Evolutionary conservation across 305 asterid genomes (phyloP).

Genomic region (Fraxinus sp.): DNA sequence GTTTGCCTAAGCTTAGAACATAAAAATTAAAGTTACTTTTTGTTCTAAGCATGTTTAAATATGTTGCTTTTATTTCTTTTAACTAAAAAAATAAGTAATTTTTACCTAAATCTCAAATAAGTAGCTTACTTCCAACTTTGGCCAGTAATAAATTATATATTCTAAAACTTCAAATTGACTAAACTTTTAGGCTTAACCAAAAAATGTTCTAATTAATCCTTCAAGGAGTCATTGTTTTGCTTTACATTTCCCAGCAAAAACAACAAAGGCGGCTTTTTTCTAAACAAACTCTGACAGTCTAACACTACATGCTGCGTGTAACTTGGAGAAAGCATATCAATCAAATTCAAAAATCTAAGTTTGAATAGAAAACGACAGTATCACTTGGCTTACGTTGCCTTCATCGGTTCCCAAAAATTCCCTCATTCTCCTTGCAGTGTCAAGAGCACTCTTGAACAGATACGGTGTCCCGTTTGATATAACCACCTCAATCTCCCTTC

Average conservation of each 20-base stretch:
- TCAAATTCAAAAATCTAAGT: slow-evolving; percentile 5
- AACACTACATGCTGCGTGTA: background rate
- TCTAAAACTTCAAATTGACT: background rate
- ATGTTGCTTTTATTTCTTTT: background rate
- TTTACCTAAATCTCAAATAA: background rate
- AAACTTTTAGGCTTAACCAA: background rate
- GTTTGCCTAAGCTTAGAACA: background rate
- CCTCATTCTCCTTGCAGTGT: slow-evolving; percentile 70
- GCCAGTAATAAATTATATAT: background rate
- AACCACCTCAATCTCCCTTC: slow-evolving; percentile 71
- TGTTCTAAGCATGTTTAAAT: background rate
- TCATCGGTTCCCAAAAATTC: slow-evolving; percentile 64
- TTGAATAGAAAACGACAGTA: background rate
- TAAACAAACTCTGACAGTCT: background rate
- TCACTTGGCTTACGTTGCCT: slow-evolving; percentile 46
- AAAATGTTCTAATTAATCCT: background rate
- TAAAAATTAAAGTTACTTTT: background rate
- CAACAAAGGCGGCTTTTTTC: background rate
- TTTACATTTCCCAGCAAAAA: background rate
- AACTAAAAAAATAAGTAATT: background rate
- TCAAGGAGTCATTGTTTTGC: background rate
- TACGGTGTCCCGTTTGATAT: slow-evolving; percentile 84
- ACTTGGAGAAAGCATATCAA: slow-evolving; percentile 4
- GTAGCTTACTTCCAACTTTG: background rate
- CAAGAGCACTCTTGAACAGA: slow-evolving; percentile 77